Conservation (phyloP, 495 filamentous ascomycete genomes). For the Jackrogersella multiformis region DNA sequence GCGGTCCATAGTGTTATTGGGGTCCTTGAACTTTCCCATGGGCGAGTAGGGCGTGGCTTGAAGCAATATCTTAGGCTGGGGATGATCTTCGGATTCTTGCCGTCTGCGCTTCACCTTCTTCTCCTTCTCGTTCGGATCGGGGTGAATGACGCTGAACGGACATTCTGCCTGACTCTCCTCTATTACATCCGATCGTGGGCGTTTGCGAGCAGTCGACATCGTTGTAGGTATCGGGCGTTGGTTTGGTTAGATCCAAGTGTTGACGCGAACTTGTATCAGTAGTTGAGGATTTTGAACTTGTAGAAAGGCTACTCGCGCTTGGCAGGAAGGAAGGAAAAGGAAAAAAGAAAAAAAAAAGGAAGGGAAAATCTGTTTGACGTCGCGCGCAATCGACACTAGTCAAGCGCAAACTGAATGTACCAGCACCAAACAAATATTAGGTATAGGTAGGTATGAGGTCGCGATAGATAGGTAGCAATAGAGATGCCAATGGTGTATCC, state of each 20-base stretch:
- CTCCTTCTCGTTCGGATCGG: constrained; percentile 49
- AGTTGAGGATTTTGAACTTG: neutral
- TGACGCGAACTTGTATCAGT: constrained; percentile 7
- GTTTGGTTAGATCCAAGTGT: neutral
- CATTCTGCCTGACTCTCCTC: constrained; percentile 55
- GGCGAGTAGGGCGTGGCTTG: constrained; percentile 58
- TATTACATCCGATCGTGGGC: constrained; percentile 47
- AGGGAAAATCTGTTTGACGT: neutral
- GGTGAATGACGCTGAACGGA: constrained; percentile 45
- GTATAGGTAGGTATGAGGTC: neutral
- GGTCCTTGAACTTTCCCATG: constrained; percentile 57
- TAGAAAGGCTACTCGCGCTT: constrained; percentile 7
- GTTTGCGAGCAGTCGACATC: constrained; percentile 57
- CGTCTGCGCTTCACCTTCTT: constrained; percentile 59
- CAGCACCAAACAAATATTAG: constrained; percentile 2
- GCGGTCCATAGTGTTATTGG: constrained; percentile 58
- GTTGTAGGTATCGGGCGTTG: constrained; percentile 5
- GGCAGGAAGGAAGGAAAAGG: neutral
- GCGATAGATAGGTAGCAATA: neutral
- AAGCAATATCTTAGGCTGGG: constrained; percentile 48
- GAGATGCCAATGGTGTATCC: constrained; percentile 5
- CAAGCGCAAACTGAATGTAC: constrained; percentile 8
- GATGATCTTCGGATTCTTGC: constrained; percentile 53
- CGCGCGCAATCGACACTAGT: constrained; percentile 18
- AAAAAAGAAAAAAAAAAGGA: neutral